These are phyloP conservation scores for Ceratocystiopsis sp. DNA, from an alignment of 2,329 filamentous ascomycete species.

Conservation along the genomic window DNA sequence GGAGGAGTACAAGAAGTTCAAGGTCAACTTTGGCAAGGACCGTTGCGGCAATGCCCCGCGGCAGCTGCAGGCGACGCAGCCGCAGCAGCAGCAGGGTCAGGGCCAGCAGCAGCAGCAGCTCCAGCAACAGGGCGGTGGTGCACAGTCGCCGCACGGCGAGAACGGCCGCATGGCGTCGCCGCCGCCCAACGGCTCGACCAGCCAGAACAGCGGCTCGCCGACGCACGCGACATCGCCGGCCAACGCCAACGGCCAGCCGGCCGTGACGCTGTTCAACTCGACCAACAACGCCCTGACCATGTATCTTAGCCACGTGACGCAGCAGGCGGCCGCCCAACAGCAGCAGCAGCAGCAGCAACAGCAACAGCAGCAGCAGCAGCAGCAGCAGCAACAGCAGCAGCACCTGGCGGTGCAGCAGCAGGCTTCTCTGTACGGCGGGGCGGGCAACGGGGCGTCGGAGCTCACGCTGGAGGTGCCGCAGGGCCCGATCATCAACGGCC, in stretches of 20 bases:
- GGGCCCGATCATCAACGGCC: slow-evolving; percentile 37
- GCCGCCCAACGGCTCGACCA: slow-evolving; percentile 36
- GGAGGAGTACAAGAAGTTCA: slow-evolving; percentile 96
- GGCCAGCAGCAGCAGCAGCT: not conserved
- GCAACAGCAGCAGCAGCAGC: too few species aligned
- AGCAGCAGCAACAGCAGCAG: too few species aligned
- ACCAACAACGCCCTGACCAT: slow-evolving; percentile 81
- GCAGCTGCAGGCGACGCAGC: slow-evolving; percentile 40
- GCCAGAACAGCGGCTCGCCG: slow-evolving; percentile 39
- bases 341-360: slow-evolving; percentile 47
- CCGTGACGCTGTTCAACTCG: slow-evolving; percentile 61
- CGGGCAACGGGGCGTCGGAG: slow-evolving; percentile 40
- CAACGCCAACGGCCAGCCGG: slow-evolving; percentile 25
- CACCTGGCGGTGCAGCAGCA: slow-evolving; percentile 50
- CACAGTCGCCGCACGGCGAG: slow-evolving; percentile 50
- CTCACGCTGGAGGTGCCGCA: slow-evolving; percentile 42
- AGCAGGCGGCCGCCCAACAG: slow-evolving; percentile 57
- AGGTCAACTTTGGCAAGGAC: slow-evolving; percentile 99
- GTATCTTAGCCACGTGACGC: slow-evolving; percentile 73
- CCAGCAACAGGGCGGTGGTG: slow-evolving; percentile 7
- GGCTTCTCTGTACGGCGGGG: slow-evolving; percentile 62
- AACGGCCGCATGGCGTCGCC: slow-evolving; percentile 42
- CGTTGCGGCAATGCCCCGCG: slow-evolving; percentile 91
- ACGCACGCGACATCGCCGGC: slow-evolving; percentile 22
- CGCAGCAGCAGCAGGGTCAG: not conserved